Conservation (phyloP, 1,284 basidiomycete species). For the Cryptococcus floricola region DNA sequence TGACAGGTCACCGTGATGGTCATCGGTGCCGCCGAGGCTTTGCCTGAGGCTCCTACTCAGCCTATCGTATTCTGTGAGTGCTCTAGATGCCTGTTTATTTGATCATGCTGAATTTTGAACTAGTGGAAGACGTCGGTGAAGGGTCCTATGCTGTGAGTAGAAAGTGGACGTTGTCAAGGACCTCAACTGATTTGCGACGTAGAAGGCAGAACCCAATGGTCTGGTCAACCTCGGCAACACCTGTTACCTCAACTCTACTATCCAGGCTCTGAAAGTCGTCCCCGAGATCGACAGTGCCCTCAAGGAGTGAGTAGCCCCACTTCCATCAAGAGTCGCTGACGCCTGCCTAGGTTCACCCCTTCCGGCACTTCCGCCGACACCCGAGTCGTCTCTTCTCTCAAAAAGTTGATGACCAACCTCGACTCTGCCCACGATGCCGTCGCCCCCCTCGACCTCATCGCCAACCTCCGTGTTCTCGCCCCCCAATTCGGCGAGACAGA, state of each 20-base stretch:
- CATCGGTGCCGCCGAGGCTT: constrained; percentile 84
- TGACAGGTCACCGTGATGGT: constrained; percentile 47
- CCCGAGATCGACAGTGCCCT: constrained; percentile 78
- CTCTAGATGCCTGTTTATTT: constrained; percentile 51
- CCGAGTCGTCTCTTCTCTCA: constrained; percentile 56
- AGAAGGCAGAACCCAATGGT: constrained; percentile 54
- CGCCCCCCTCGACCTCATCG: constrained; percentile 69
- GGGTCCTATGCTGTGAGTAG: constrained; percentile 6
- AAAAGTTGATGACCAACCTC: constrained; percentile 71
- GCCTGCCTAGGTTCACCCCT: constrained; percentile 12
- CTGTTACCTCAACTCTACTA: constrained; percentile 86
- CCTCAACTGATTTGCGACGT: constrained; percentile 30
- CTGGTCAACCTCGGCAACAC: constrained; percentile 43
- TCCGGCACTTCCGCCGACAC: constrained; percentile 44
- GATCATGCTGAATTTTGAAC: background rate
- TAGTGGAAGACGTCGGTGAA: constrained; percentile 19
- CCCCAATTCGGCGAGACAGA: constrained; percentile 88
- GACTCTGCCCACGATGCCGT: constrained; percentile 70
- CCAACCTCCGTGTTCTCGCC: constrained; percentile 68
- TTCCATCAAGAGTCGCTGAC: constrained; percentile 1
- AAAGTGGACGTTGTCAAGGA: background rate
- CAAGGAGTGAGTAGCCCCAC: constrained; percentile 52
- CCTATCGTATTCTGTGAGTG: constrained; percentile 64
- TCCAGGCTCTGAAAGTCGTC: constrained; percentile 86
- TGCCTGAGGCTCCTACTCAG: constrained; percentile 79